Percentiles rank a stretch among this genome's conserved stretches.
Conservation (phyloP, 1,284 basidiomycete genomes). For the Agroathelia rolfsii region DNA sequence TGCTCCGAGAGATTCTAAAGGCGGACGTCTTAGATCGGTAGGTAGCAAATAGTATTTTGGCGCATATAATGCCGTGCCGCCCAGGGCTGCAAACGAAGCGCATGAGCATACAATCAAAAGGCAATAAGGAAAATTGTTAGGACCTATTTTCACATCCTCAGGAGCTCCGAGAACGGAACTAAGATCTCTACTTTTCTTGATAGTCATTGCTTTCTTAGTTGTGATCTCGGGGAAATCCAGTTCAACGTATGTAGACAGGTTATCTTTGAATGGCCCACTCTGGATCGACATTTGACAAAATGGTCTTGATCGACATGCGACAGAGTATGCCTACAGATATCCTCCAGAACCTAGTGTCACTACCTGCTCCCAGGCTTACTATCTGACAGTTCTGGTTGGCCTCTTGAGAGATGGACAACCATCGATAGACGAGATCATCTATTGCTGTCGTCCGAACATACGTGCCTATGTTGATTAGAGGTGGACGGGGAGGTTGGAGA, state of each 20-base stretch:
- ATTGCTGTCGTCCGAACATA: slow-evolving; percentile 77
- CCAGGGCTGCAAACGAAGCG: slow-evolving; percentile 35
- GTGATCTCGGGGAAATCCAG: slow-evolving; percentile 86
- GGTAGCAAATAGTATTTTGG: slow-evolving; percentile 67
- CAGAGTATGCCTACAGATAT: slow-evolving; percentile 52
- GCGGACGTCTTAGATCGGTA: slow-evolving; percentile 57
- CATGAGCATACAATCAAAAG: slow-evolving; percentile 5
- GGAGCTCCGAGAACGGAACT: slow-evolving; percentile 40
- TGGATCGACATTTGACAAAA: slow-evolving; percentile 22
- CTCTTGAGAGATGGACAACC: slow-evolving; percentile 39
- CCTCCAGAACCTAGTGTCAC: slow-evolving; percentile 90
- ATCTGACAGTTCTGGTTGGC: slow-evolving; percentile 58
- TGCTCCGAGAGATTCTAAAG: slow-evolving; percentile 30
- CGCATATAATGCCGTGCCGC: slow-evolving; percentile 61
- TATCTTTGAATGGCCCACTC: slow-evolving; percentile 40
- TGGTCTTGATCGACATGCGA: slow-evolving; percentile 4
- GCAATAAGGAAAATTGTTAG: slow-evolving; percentile 6
- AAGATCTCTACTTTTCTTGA: slow-evolving; percentile 62
- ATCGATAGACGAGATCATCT: slow-evolving; percentile 70
- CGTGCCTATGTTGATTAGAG: slow-evolving; percentile 93
- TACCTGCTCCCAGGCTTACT: slow-evolving; percentile 85
- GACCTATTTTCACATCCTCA: slow-evolving; percentile 34
- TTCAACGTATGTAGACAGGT: slow-evolving; percentile 66
- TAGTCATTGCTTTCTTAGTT: slow-evolving; percentile 73
- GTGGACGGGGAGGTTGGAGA: slow-evolving; percentile 57